These are phyloP conservation scores for Favolaschia claudopus DNA, from an alignment of 768 basidiomycete genomes.

Conservation along the genomic window DNA sequence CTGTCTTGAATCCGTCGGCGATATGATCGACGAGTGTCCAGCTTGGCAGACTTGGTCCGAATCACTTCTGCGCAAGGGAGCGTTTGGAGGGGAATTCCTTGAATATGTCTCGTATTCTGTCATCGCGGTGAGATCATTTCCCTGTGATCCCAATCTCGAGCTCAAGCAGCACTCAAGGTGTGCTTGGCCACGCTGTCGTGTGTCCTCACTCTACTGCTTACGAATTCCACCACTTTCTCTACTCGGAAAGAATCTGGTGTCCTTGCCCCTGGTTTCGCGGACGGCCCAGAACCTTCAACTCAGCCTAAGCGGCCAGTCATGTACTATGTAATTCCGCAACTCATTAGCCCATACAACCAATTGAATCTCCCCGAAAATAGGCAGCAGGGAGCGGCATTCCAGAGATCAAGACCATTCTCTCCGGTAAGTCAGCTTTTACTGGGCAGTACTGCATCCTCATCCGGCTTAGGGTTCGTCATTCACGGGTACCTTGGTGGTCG, in stretches of 20 bases:
- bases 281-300: conserved; percentile 31
- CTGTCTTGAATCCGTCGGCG: conserved; percentile 57
- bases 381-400: conserved; percentile 97
- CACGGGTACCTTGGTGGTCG: conserved; percentile 95
- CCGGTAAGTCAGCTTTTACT: conserved; percentile 53
- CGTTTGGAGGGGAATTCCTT: conserved; percentile 51
- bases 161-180: conserved; percentile 53
- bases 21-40: conserved; percentile 55
- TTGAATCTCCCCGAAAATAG: too few relatives aligned
- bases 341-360: conserved; percentile 26
- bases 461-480: conserved; percentile 83
- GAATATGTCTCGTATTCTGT: conserved; percentile 75
- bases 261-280: conserved; percentile 55
- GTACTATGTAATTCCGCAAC: conserved; percentile 69
- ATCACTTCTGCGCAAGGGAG: conserved; percentile 48
- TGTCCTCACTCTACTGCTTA: conserved; percentile 85
- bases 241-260: conserved; percentile 92
- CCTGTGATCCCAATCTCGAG: not conserved
- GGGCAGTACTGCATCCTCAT: conserved; percentile 24
- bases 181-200: conserved; percentile 75
- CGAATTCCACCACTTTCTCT: conserved; percentile 86
- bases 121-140: conserved; percentile 73
- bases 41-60: conserved; percentile 83
- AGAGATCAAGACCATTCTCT: conserved; percentile 94
- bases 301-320: conserved; percentile 67